Evolutionary conservation across 73 alveolate species (phyloP), one percentile per base, ranked within the genome.

Genomic region (Paramecium bursaria): DNA sequence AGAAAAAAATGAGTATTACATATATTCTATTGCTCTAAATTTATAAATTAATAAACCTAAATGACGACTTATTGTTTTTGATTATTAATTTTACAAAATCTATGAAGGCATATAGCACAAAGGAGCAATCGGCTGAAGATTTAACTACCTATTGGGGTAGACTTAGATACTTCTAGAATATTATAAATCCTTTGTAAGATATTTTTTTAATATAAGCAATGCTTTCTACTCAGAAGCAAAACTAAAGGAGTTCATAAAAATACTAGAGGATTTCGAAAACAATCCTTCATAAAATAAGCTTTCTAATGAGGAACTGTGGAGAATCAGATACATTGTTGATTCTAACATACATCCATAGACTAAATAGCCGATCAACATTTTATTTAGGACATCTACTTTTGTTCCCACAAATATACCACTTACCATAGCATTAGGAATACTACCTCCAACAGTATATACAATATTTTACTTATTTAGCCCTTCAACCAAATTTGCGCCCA

Each of bases 121-220:
- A 15, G 9, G 82, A 67, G 44, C 46, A 31, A 25, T 67, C 82
- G 23, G 53, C 82, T 15, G 82, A 67, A 47, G 82, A 67, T 67
- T 35, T 35, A 42, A 33, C 82, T 7, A 67, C 82, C 11, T 67
- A 67, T 67, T 67, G 82, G 82, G 82, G 82, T 19, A 67, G 82
- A 67, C 42, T 67, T 30, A 67, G 44, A n/a, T 57, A 67, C 44
- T 67, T 67, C 29, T 67, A 67, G 21, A 67, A 67, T 3, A 67
- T 67, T 11, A 67, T 35, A 9, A 67, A 57, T 42, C 82, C 82
- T 9, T 42, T 47, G 82, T 67, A 67, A 39, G 11, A 7, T 39
- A 5, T 2, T 39, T 4, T 14, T 11, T 6, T 35, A 19, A 33
- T 42, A 5, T 39, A 39, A 67, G 82, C 22, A 67, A 67, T 21